A percentile compares a stretch with the other conserved stretches of the same genome.
Evolutionary conservation across 75 land plant genomes (phyloP).

Genomic region (Azolla pinnata): DNA sequence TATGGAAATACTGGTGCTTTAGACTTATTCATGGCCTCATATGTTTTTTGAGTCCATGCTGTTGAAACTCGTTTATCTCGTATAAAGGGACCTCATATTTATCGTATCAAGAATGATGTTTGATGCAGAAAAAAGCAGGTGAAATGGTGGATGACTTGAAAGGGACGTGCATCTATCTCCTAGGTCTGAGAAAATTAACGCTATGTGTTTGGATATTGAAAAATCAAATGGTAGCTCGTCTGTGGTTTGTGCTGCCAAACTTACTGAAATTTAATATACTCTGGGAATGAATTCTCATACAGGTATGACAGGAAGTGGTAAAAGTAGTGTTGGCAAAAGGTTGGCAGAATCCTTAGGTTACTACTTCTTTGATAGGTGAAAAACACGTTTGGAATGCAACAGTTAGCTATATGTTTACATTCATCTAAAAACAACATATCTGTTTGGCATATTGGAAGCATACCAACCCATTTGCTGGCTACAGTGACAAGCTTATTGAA

Average conservation of each 20-base stretch:
- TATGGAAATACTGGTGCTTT: too few species aligned
- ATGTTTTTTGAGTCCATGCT: too few species aligned
- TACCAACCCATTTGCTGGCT: constrained; percentile 3
- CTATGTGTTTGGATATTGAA: too few species aligned
- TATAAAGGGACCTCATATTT: too few species aligned
- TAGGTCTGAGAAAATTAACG: too few species aligned
- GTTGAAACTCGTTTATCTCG: too few species aligned
- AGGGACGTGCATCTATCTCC: constrained; percentile 82
- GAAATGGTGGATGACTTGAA: constrained; percentile 38
- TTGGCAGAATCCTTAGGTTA: constrained; percentile 27
- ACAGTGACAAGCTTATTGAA: constrained; percentile 29
- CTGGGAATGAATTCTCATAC: too few species aligned
- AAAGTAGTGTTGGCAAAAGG: constrained; percentile 17
- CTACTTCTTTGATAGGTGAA: constrained; percentile 31
- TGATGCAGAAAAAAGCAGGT: constrained; percentile 55
- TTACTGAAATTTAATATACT: too few species aligned
- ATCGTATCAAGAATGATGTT: too few species aligned
- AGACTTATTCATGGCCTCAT: too few species aligned
- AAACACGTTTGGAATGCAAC: not conserved
- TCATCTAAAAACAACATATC: not conserved
- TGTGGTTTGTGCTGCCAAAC: too few species aligned
- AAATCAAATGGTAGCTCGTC: too few species aligned
- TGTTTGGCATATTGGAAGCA: not conserved
- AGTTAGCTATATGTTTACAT: not conserved
- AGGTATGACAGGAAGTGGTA: constrained; percentile 35